Evolutionary conservation across 768 basidiomycete species (phyloP).

Genomic region (Lactarius evosmus): DNA sequence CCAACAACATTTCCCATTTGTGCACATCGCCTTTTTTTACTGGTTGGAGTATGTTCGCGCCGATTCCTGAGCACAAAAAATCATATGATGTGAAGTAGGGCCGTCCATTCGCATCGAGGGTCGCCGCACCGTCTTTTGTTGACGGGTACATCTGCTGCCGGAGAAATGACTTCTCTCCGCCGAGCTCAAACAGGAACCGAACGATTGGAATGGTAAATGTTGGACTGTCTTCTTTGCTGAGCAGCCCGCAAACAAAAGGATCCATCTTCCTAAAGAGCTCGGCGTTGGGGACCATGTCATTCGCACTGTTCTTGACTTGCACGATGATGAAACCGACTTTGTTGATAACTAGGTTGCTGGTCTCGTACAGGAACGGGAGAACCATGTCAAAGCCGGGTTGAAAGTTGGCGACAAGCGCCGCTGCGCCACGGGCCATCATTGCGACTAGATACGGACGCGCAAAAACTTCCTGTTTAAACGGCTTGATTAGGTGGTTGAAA

Average conservation of each 20-base stretch:
- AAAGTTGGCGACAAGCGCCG: background rate
- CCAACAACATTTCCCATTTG: too few species aligned
- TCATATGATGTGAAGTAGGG: too few species aligned
- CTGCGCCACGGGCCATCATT: background rate
- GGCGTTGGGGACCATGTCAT: too few species aligned
- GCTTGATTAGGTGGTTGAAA: background rate
- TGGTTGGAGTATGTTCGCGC: too few species aligned
- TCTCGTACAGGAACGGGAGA: background rate
- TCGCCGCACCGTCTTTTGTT: too few species aligned
- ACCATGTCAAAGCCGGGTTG: background rate
- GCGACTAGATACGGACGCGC: background rate
- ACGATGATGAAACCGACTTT: background rate
- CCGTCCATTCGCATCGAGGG: too few species aligned
- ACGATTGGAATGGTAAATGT: background rate
- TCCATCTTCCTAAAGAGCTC: background rate
- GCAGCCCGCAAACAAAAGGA: background rate
- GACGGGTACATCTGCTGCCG: too few species aligned
- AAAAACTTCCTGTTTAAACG: too few species aligned
- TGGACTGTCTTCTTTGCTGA: background rate
- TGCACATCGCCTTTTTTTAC: too few species aligned
- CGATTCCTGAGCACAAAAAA: too few species aligned
- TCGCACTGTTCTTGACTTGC: background rate
- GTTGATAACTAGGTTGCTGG: background rate
- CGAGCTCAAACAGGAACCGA: too few species aligned
- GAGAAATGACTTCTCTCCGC: too few species aligned